phyloP scores from a whole-genome alignment of 2,329 filamentous ascomycete species.

The Hymenoscyphus repandus region DNA sequence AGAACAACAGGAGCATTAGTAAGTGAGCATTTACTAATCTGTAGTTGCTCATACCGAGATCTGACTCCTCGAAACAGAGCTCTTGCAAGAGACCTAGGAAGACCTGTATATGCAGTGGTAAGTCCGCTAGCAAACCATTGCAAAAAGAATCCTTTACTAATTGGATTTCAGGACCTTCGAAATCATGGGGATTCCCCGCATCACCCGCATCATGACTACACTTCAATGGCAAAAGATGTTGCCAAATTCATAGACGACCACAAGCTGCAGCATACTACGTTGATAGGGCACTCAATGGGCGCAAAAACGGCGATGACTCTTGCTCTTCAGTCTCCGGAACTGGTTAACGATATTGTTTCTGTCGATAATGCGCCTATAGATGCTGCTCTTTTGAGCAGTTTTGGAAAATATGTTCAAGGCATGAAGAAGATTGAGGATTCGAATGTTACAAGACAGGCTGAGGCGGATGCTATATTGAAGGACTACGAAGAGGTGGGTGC shows the following conservation, averaged over 20 bases:
- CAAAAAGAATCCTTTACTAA: not conserved
- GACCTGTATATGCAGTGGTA: conserved; percentile 78
- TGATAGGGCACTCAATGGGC: conserved; percentile 97
- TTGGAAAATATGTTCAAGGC: conserved; percentile 73
- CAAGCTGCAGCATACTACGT: conserved; percentile 60
- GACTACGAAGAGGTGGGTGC: conserved; percentile 63
- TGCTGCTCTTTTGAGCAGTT: conserved; percentile 66
- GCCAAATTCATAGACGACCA: conserved; percentile 71
- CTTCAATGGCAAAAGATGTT: conserved; percentile 76
- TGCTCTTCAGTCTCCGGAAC: conserved; percentile 63
- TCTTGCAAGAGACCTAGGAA: conserved; percentile 72
- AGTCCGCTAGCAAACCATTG: conserved; percentile 29
- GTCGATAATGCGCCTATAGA: conserved; percentile 93
- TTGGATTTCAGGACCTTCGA: conserved; percentile 62
- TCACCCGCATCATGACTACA: conserved; percentile 69
- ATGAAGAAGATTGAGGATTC: conserved; percentile 78
- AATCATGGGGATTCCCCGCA: conserved; percentile 94
- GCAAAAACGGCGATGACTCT: conserved; percentile 90
- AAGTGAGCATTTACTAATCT: conserved; percentile 53
- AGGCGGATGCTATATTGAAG: conserved; percentile 75
- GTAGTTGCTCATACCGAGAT: not conserved
- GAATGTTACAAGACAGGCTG: conserved; percentile 60
- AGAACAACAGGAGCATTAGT: conserved; percentile 91
- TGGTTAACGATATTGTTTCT: conserved; percentile 67
- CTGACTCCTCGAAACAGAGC: conserved; percentile 46